A percentile compares a stretch with the other conserved stretches of the same genome.
Evolutionary conservation across 257 asterid genomes (phyloP).

Genomic region (Pogostemon cablin): DNA sequence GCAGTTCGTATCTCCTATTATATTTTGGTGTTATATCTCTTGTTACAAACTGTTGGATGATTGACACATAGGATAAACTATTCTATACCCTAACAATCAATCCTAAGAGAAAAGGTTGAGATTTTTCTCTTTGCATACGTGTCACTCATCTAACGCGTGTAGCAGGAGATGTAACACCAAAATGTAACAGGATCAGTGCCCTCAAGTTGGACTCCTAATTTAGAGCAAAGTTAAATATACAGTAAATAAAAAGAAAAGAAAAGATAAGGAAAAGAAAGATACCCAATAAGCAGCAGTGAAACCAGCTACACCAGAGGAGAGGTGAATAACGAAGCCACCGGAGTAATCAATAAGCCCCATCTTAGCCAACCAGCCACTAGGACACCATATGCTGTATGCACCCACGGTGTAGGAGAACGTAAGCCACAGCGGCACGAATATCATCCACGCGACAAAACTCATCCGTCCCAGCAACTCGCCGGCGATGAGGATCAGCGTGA

Average conservation of each 20-base stretch:
- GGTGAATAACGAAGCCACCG: conserved; percentile 77
- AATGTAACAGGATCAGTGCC: too few species aligned
- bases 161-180: too few species aligned
- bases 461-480: conserved; percentile 83
- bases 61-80: too few species aligned
- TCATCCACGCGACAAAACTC: conserved; percentile 83
- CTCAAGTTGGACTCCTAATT: too few species aligned
- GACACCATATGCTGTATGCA: conserved; percentile 75
- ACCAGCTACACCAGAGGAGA: conserved; percentile 83
- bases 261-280: not conserved
- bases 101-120: too few species aligned
- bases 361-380: conserved; percentile 58
- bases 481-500: conserved; percentile 65
- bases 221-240: not conserved
- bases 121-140: too few species aligned
- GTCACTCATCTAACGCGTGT: too few species aligned
- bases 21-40: too few species aligned
- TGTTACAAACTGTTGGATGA: too few species aligned
- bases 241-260: not conserved
- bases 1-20: too few species aligned
- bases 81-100: too few species aligned
- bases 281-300: conserved; percentile 93
- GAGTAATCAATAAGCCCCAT: conserved; percentile 77
- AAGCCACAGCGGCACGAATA: conserved; percentile 78
- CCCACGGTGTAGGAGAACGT: conserved; percentile 74